Evolutionary conservation across 495 filamentous ascomycete species (phyloP), one percentile per base, ranked within the genome.

Genomic region (Hyphodiscus hymeniophilus): DNA sequence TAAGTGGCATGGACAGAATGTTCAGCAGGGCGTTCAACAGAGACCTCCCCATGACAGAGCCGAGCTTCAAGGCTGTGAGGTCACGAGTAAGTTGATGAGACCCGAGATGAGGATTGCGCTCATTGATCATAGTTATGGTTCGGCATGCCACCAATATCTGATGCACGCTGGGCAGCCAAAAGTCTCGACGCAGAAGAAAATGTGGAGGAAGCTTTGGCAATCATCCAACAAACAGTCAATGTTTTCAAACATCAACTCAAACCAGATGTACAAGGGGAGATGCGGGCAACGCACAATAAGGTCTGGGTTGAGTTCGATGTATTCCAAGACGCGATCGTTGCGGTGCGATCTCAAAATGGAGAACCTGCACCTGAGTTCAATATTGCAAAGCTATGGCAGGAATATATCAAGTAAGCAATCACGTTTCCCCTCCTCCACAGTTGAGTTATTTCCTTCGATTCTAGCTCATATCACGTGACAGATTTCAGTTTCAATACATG

Each of bases 111-210:
- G n/a, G n/a, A n/a, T n/a, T n/a, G n/a, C n/a, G n/a, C n/a, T n/a
- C n/a, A n/a, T n/a, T n/a, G n/a, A n/a, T n/a, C n/a, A n/a, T 51
- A 63, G 22, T 20, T 63, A 3, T 67, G 63, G 63, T 56, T 57
- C 23, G 66, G 66, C 6, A 56, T 67, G 16, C 30, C 53, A 1
- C 66, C 64, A 7, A n/a, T 67, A n/a, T 58, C 54, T 21, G 60
- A 63, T 17, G 51, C 58, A 36, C 44, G 60, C 36, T 69, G 66
- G 64, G 32, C 40, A 7, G 60, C 64, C 5, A 65, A 63, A 30
- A 48, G 49, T 0, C 60, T 69, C 3, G 45, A 67, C 30, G 23
- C 34, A 0, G 31, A 35, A 6, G 48, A 55, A 0, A 60, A 69
- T 8, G 63, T 67, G 13, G 60, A 62, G n/a, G n/a, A 58, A 23